These are phyloP conservation scores for Salix viminalis DNA, from an alignment of 345 rosid species.

Conservation along the genomic window DNA sequence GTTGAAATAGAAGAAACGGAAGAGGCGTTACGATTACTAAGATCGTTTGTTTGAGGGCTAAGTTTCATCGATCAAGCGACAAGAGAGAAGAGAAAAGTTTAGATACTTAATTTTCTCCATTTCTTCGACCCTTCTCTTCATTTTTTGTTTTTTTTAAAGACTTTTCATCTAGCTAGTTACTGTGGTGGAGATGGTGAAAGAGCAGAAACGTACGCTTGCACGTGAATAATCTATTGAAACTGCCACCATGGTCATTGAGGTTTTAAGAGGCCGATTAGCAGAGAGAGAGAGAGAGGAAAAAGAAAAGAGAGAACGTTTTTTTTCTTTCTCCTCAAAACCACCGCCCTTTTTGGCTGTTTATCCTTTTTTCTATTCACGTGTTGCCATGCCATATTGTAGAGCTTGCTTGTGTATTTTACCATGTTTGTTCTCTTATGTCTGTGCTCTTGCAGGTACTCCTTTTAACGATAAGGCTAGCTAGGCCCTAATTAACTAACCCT, in stretches of 20 bases:
- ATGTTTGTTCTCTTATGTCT: slow-evolving; percentile 52
- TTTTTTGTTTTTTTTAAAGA: not conserved
- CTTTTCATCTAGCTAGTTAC: not conserved
- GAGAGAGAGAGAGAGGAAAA: not conserved
- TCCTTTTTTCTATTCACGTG: slow-evolving; percentile 56
- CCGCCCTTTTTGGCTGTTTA: slow-evolving; percentile 37
- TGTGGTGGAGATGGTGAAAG: slow-evolving; percentile 8
- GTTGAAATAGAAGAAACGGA: not conserved
- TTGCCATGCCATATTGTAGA: slow-evolving; percentile 38
- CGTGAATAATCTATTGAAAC: slow-evolving; percentile 40
- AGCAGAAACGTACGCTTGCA: slow-evolving; percentile 21
- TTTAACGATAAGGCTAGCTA: slow-evolving; percentile 28
- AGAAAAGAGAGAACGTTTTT: not conserved
- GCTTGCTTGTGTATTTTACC: slow-evolving; percentile 32
- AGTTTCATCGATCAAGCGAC: slow-evolving; percentile 1
- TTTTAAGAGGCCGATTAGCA: not conserved
- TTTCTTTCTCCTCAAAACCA: slow-evolving; percentile 45
- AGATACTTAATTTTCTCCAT: not conserved
- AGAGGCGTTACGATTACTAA: not conserved
- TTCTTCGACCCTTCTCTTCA: not conserved
- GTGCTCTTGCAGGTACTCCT: slow-evolving; percentile 25
- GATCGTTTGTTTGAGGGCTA: slow-evolving; percentile 3
- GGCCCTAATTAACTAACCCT: slow-evolving; percentile 1
- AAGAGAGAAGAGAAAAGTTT: not conserved
- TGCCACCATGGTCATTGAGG: slow-evolving; percentile 25